Evolutionary conservation across 805 yeast species (phyloP).

Genomic region (Torulaspora gathmanii): DNA sequence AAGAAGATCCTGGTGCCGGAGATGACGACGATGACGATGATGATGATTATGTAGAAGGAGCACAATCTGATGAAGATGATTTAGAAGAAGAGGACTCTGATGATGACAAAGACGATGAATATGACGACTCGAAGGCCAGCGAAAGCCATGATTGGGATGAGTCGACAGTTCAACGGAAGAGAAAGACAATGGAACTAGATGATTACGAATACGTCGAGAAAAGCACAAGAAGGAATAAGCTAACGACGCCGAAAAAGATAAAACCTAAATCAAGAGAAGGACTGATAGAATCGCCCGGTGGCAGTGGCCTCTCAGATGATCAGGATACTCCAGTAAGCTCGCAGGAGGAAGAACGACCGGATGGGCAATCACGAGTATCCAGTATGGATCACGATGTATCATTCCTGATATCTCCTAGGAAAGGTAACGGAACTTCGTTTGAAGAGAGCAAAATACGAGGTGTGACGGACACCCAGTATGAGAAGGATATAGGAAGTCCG

Average conservation of each 20-base stretch:
- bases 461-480: slow-evolving; percentile 10
- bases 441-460: slow-evolving; percentile 17
- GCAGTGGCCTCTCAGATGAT: slow-evolving; percentile 1
- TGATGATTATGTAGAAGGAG: slow-evolving; percentile 11
- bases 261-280: slow-evolving; percentile 9
- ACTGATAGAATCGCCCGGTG: slow-evolving; percentile 9
- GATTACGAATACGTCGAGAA: slow-evolving; percentile 24
- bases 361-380: slow-evolving; percentile 6
- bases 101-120: slow-evolving; percentile 6
- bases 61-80: slow-evolving; percentile 17
- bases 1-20: slow-evolving; percentile 14
- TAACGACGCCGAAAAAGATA: slow-evolving; percentile 28
- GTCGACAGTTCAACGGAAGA: neutral
- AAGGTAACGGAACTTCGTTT: neutral
- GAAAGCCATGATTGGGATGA: too few species aligned
- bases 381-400: slow-evolving; percentile 16
- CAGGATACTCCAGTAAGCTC: slow-evolving; percentile 8
- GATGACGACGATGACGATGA: slow-evolving; percentile 16
- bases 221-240: slow-evolving; percentile 4
- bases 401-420: slow-evolving; percentile 15
- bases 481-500: slow-evolving; percentile 15
- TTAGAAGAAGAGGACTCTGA: slow-evolving; percentile 12
- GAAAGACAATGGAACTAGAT: slow-evolving; percentile 28
- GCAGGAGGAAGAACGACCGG: slow-evolving; percentile 12
- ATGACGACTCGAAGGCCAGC: neutral